Evolutionary conservation across 352 stramenopile genomes (phyloP).

Genomic region (Pythium oligandrum): DNA sequence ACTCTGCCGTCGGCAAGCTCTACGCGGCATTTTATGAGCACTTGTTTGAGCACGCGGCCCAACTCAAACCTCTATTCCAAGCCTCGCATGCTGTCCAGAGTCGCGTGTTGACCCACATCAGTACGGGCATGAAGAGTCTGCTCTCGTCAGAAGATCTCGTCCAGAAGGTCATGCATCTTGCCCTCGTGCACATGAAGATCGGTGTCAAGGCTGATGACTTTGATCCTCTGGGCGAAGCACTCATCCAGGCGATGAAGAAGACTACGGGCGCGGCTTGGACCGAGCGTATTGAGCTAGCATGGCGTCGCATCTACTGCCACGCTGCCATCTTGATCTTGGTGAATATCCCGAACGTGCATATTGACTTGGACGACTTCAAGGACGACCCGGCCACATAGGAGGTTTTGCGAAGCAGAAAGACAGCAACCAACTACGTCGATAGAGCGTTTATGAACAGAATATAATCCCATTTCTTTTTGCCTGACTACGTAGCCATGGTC

Average conservation of each 20-base stretch:
- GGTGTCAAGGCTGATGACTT: constrained; percentile 65
- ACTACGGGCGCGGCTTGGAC: constrained; percentile 46
- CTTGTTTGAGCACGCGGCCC: constrained; percentile 48
- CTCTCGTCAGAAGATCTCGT: constrained; percentile 55
- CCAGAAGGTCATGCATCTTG: constrained; percentile 55
- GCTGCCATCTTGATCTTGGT: constrained; percentile 57
- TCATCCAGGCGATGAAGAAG: constrained; percentile 56
- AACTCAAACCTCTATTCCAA: constrained; percentile 67
- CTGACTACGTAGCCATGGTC: too few species aligned
- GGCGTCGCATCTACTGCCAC: constrained; percentile 62
- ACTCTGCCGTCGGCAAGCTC: constrained; percentile 43
- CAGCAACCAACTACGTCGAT: too few species aligned
- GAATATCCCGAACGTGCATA: constrained; percentile 48
- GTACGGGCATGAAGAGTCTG: constrained; percentile 61
- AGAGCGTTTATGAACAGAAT: too few species aligned
- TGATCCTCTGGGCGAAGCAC: constrained; percentile 48
- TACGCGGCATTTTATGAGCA: constrained; percentile 70
- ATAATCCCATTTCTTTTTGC: too few species aligned
- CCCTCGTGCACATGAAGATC: constrained; percentile 67
- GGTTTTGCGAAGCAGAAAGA: too few species aligned
- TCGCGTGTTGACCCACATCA: constrained; percentile 65
- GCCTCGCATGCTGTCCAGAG: constrained; percentile 62
- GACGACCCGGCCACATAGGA: constrained; percentile 9
- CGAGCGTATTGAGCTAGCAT: constrained; percentile 40
- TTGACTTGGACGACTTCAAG: constrained; percentile 47